Evolutionary conservation across 495 filamentous ascomycete species (phyloP).

Genomic region (Pyrenula massariospora): DNA sequence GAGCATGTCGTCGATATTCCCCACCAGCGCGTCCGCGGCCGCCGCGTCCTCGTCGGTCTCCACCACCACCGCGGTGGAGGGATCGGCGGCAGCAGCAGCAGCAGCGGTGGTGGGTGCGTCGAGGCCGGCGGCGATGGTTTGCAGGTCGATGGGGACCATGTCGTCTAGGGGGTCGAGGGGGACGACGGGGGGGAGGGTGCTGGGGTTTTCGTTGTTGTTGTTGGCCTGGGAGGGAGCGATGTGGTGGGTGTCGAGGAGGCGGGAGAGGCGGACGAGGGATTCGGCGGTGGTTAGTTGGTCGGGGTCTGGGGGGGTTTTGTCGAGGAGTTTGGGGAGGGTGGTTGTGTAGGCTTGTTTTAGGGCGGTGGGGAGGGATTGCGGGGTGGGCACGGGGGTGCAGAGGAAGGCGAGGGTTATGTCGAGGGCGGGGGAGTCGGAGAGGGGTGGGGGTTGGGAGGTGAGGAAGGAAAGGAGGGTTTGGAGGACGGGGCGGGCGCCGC

Average conservation of each 20-base stretch:
- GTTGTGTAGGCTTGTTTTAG: slow-evolving; percentile 47
- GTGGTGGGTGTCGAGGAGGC: slow-evolving; percentile 45
- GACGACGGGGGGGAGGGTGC: slow-evolving; percentile 23
- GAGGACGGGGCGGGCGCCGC: slow-evolving; percentile 56
- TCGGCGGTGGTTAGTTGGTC: slow-evolving; percentile 49
- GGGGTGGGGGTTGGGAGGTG: slow-evolving; percentile 35
- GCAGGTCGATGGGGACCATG: slow-evolving; percentile 36
- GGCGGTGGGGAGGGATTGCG: slow-evolving; percentile 53
- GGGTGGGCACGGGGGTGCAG: slow-evolving; percentile 51
- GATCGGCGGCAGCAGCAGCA: slow-evolving; percentile 9
- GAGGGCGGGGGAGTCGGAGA: slow-evolving; percentile 51
- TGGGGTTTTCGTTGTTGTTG: slow-evolving; percentile 29
- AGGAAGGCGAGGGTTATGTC: slow-evolving; percentile 66
- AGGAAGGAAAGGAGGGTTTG: slow-evolving; percentile 42
- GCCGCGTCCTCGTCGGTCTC: slow-evolving; percentile 1
- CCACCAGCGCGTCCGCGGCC: slow-evolving; percentile 14
- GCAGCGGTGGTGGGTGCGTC: slow-evolving; percentile 4
- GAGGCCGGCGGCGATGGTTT: not conserved
- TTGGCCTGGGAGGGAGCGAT: slow-evolving; percentile 28
- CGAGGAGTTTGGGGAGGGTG: slow-evolving; percentile 47
- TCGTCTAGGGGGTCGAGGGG: slow-evolving; percentile 20
- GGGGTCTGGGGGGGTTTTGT: no score
- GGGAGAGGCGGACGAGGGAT: slow-evolving; percentile 60
- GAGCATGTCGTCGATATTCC: slow-evolving; percentile 33
- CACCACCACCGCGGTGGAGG: not conserved